Percentiles rank a stretch among this genome's conserved stretches.
Evolutionary conservation across 2,329 filamentous ascomycete species (phyloP).

Genomic region (Exophiala spinifera): DNA sequence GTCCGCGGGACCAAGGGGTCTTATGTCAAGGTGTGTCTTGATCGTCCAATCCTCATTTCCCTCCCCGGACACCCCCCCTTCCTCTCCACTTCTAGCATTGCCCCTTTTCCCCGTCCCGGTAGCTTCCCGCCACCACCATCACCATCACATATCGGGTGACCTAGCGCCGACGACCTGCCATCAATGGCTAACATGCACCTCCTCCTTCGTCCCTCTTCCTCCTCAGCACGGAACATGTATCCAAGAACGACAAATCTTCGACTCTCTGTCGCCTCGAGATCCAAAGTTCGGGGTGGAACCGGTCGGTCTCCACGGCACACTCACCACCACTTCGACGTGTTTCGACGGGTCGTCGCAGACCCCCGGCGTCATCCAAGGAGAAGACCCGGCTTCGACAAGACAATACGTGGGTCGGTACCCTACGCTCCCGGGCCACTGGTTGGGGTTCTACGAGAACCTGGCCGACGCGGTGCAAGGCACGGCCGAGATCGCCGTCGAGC

Average conservation of each 20-base stretch:
- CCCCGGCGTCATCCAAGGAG: too few species aligned
- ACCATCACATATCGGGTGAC: neutral
- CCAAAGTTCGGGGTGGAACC: slow-evolving; percentile 63
- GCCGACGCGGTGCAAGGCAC: slow-evolving; percentile 8
- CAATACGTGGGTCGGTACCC: slow-evolving; percentile 16
- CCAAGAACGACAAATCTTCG: slow-evolving; percentile 70
- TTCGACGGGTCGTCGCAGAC: slow-evolving; percentile 8
- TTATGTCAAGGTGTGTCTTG: slow-evolving; percentile 57
- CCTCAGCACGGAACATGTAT: slow-evolving; percentile 35
- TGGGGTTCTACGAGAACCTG: slow-evolving; percentile 23
- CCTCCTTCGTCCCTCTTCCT: too few species aligned
- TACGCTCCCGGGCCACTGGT: slow-evolving; percentile 19
- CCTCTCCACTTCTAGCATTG: neutral
- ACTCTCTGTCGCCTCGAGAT: slow-evolving; percentile 59
- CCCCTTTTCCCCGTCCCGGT: neutral
- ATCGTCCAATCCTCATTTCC: neutral
- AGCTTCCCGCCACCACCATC: too few species aligned
- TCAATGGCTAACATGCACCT: neutral
- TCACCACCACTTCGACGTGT: slow-evolving; percentile 41
- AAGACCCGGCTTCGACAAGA: slow-evolving; percentile 2
- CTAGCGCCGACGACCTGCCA: too few species aligned
- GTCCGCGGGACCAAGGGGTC: slow-evolving; percentile 69
- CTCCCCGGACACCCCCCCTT: too few species aligned
- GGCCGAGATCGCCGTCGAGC: slow-evolving; percentile 13
- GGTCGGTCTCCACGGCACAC: slow-evolving; percentile 54